A percentile compares a stretch with the other conserved stretches of the same genome.
phyloP scores from a whole-genome alignment of 1,284 basidiomycete genomes.

The Thecaphora thlaspeos region DNA sequence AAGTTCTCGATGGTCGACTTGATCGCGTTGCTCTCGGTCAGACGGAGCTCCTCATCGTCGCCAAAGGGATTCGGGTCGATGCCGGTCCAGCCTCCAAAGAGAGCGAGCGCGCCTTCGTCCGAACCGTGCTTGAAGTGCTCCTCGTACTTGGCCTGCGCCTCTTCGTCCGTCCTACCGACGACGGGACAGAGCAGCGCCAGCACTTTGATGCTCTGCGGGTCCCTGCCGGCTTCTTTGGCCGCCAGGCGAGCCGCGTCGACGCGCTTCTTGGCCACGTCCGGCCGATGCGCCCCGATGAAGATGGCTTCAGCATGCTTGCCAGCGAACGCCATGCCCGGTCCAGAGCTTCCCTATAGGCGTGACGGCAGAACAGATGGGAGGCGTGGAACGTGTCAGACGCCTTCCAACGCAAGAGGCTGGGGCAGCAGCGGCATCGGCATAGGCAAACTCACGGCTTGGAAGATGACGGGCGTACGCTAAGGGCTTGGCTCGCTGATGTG shows the following conservation, averaged over 20 bases:
- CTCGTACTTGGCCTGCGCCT: slow-evolving; percentile 49
- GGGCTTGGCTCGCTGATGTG: slow-evolving; percentile 56
- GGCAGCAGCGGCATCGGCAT: too few species aligned
- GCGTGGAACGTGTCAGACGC: too few species aligned
- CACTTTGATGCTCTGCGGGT: slow-evolving; percentile 51
- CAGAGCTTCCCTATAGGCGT: slow-evolving; percentile 40
- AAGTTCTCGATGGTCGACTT: slow-evolving; percentile 51
- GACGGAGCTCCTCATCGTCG: slow-evolving; percentile 49
- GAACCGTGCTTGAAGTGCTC: slow-evolving; percentile 43
- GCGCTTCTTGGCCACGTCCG: slow-evolving; percentile 44
- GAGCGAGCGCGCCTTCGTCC: slow-evolving; percentile 54
- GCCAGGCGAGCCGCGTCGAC: slow-evolving; percentile 43
- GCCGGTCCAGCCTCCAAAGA: slow-evolving; percentile 57
- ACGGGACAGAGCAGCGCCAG: slow-evolving; percentile 51
- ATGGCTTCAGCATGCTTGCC: slow-evolving; percentile 58
- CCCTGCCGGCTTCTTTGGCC: slow-evolving; percentile 44
- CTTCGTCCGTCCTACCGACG: slow-evolving; percentile 51
- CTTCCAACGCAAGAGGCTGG: too few species aligned
- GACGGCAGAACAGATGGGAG: background rate
- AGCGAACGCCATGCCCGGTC: slow-evolving; percentile 54
- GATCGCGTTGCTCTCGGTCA: slow-evolving; percentile 45
- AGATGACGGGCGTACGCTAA: slow-evolving; percentile 57
- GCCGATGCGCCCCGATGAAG: slow-evolving; percentile 55
- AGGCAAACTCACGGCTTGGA: slow-evolving; percentile 49
- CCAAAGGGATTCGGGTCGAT: slow-evolving; percentile 42